These are phyloP conservation scores for Mucor lusitanicus DNA, from an alignment of 371 early-diverging fungal species.

Conservation along the genomic window DNA sequence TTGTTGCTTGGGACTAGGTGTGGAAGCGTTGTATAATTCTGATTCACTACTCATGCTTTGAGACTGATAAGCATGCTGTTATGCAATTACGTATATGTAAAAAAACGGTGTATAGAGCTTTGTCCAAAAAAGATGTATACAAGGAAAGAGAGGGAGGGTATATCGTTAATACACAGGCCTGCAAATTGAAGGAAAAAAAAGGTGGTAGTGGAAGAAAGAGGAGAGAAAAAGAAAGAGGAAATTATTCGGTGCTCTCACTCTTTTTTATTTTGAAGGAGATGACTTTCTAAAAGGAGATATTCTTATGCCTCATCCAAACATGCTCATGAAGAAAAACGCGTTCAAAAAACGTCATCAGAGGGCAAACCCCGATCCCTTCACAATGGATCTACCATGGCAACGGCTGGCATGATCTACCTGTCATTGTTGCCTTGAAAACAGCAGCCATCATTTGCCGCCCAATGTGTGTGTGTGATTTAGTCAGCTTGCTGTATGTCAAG, in stretches of 20 bases:
- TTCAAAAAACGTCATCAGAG: constrained; percentile 6
- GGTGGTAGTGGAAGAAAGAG: not conserved
- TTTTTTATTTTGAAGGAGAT: not conserved
- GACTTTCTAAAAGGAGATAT: not conserved
- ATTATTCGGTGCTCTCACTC: not conserved
- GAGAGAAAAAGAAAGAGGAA: constrained; percentile 4
- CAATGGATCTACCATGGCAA: too few species aligned
- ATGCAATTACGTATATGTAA: not conserved
- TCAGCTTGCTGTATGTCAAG: too few species aligned
- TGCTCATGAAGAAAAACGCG: not conserved
- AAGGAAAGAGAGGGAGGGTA: not conserved
- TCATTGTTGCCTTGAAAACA: too few species aligned
- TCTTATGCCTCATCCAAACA: not conserved
- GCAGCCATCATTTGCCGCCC: too few species aligned
- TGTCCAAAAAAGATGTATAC: not conserved
- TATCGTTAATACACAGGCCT: not conserved
- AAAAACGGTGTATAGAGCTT: not conserved
- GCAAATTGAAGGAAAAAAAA: not conserved
- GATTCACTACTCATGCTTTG: constrained; percentile 43
- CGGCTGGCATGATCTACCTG: too few species aligned
- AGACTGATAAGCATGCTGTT: constrained; percentile 17
- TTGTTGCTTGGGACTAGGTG: constrained; percentile 28
- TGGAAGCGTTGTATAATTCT: constrained; percentile 29
- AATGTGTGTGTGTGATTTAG: too few species aligned
- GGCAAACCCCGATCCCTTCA: not conserved